Evolutionary conservation across 441 rosid genomes (phyloP).

Genomic region (Erodium moschatum): DNA sequence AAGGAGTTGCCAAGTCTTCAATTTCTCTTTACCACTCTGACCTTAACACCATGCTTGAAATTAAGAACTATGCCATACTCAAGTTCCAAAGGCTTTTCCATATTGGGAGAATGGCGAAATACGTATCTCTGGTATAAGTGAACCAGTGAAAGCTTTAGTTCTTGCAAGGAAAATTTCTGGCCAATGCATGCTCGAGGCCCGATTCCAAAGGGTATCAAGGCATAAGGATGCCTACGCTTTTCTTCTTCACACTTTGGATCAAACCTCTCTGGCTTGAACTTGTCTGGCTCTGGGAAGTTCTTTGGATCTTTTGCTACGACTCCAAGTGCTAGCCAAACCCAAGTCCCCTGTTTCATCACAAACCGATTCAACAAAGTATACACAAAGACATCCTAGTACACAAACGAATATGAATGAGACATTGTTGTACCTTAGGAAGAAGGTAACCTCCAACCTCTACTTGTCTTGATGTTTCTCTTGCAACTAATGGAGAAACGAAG

Average conservation of each 20-base stretch:
- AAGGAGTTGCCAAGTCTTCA: constrained; percentile 21
- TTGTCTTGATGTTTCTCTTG: constrained; percentile 70
- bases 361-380: background rate
- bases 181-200: constrained; percentile 94
- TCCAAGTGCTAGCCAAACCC: constrained; percentile 93
- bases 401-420: background rate
- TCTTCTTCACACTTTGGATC: constrained; percentile 74
- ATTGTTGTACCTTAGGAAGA: constrained; percentile 60
- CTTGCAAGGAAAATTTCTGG: constrained; percentile 64
- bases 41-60: constrained; percentile 80
- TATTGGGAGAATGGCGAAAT: constrained; percentile 63
- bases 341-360: constrained; percentile 53
- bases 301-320: constrained; percentile 81
- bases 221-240: constrained; percentile 67
- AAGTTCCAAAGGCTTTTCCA: constrained; percentile 75
- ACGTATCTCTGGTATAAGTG: constrained; percentile 52
- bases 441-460: constrained; percentile 46
- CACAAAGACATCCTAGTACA: too few relatives aligned
- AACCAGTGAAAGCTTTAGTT: constrained; percentile 59
- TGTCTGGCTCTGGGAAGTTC: constrained; percentile 78
- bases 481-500: constrained; percentile 68
- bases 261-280: constrained; percentile 76
- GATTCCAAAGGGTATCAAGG: constrained; percentile 78
- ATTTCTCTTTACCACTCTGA: constrained; percentile 45
- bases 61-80: constrained; percentile 70